phyloP scores from a whole-genome alignment of 805 yeast species.

The Yamadazyma akitaensis region DNA sequence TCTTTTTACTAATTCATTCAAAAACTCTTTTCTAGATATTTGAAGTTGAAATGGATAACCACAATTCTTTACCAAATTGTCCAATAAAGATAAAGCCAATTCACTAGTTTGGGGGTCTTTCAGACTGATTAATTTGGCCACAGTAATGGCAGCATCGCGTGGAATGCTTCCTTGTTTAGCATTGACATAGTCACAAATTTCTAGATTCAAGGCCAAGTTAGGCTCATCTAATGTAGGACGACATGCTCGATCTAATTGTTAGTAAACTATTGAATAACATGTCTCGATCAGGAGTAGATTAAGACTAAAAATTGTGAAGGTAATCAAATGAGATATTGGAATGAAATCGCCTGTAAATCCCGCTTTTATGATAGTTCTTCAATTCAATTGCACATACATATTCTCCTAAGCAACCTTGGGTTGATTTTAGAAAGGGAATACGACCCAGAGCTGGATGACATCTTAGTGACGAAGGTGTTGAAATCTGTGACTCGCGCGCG shows the following conservation, averaged over 20 bases:
- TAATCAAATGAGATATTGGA: too few relatives aligned
- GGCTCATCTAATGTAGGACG: conserved; percentile 82
- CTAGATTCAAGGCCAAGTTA: conserved; percentile 80
- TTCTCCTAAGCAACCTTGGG: conserved; percentile 44
- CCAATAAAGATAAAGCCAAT: conserved; percentile 79
- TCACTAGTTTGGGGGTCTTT: conserved; percentile 80
- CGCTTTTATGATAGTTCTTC: not conserved
- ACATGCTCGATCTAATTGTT: conserved; percentile 68
- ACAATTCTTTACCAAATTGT: conserved; percentile 92
- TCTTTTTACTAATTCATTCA: conserved; percentile 86
- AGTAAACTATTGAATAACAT: not conserved
- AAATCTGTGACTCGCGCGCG: conserved; percentile 1
- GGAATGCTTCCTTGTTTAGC: conserved; percentile 89
- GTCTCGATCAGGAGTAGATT: not conserved
- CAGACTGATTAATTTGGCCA: conserved; percentile 78
- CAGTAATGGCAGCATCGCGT: conserved; percentile 85
- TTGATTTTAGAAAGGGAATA: conserved; percentile 44
- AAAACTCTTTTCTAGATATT: conserved; percentile 89
- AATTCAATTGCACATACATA: conserved; percentile 30
- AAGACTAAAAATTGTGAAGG: not conserved
- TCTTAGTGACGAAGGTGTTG: not conserved
- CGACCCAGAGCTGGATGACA: conserved; percentile 17
- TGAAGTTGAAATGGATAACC: conserved; percentile 97
- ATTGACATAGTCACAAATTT: conserved; percentile 90
- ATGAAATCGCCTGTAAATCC: too few relatives aligned